phyloP scores from a whole-genome alignment of 1,284 basidiomycete species.

The Papiliotrema terrestris region DNA sequence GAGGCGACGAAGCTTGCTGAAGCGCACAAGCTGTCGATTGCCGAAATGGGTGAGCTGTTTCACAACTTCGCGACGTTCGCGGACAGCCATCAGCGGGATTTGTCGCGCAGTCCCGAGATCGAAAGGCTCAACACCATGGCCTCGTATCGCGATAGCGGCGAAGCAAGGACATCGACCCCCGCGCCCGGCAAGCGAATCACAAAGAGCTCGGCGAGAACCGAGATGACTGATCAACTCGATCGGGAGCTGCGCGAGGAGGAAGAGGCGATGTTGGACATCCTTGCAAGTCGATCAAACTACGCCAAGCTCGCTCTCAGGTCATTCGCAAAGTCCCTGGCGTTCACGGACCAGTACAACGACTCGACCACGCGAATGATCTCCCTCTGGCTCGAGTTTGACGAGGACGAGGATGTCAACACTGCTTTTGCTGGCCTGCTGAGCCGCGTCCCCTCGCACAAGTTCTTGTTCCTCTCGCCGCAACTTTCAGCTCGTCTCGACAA shows the following conservation, averaged over 20 bases:
- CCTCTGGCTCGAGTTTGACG: constrained; percentile 69
- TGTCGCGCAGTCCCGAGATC: constrained; percentile 68
- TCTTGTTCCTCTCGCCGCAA: constrained; percentile 87
- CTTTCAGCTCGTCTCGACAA: constrained; percentile 75
- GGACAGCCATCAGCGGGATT: constrained; percentile 74
- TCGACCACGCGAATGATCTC: constrained; percentile 78
- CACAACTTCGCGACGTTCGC: constrained; percentile 84
- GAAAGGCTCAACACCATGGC: constrained; percentile 67
- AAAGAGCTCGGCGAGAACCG: constrained; percentile 25
- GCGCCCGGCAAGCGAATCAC: background rate
- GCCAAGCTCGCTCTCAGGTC: constrained; percentile 72
- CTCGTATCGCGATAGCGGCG: constrained; percentile 58
- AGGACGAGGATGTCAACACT: constrained; percentile 56
- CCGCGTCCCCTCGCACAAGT: constrained; percentile 79
- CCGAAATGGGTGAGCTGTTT: constrained; percentile 63
- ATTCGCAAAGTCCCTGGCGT: constrained; percentile 70
- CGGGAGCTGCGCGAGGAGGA: constrained; percentile 57
- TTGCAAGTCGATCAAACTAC: constrained; percentile 61
- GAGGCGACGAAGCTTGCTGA: constrained; percentile 14
- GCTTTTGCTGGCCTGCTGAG: constrained; percentile 50
- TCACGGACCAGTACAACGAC: constrained; percentile 71
- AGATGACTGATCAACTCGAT: constrained; percentile 37
- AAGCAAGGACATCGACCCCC: constrained; percentile 13
- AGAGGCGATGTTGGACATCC: constrained; percentile 58
- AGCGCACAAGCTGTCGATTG: constrained; percentile 2